Base-by-base conservation (phyloP, 805 yeast species). In the Jamesozyma jinghongensis region DNA sequence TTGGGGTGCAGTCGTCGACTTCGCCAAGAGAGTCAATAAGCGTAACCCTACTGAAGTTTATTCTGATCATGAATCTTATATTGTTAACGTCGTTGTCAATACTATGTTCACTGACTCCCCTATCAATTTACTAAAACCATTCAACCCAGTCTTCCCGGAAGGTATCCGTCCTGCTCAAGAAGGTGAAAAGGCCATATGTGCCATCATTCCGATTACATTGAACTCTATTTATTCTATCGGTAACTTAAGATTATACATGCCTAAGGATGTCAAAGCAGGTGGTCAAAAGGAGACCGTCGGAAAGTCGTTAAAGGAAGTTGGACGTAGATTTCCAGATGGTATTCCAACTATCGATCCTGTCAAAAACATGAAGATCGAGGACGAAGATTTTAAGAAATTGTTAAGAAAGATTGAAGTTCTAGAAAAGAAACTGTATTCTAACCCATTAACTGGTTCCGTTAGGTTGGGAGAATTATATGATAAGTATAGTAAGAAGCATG, bases 1-100 rank as follows among this genome's bases (percentile, higher is more conserved):
- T n/a, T 92, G 98, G 98, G 96, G 90, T 43, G 82, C 85, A 57
- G 92, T 88, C 11, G 77, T 84, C 10, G 76, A 78, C 36, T 84
- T 80, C 51, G 69, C 75, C 32, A 88, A 86, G 62, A 73, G 97
- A 58, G 63, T 65, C 36, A 75, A 68, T 53, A 81, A 77, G 54
- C 72, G 82, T 56, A 71, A 74, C 48, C 74, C 75, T 18, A 53
- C 72, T 10, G 77, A 74, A 41, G 67, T 66, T 2, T 85, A 67
- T 59, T 70, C 81, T 14, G 96, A 88, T 51, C 96, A 90, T 59
- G 95, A 92, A 57, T 77, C 94, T 0, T 90, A 86, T 59, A 69
- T 92, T 46, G 88, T 88, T 10, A 84, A 80, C 48, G 97, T 87
- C 10, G 75, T 92, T 42, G 81, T 90, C 3, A 75, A 74, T 54